phyloP scores from a whole-genome alignment of 257 asterid genomes.

The Anisodus acutangulus region DNA sequence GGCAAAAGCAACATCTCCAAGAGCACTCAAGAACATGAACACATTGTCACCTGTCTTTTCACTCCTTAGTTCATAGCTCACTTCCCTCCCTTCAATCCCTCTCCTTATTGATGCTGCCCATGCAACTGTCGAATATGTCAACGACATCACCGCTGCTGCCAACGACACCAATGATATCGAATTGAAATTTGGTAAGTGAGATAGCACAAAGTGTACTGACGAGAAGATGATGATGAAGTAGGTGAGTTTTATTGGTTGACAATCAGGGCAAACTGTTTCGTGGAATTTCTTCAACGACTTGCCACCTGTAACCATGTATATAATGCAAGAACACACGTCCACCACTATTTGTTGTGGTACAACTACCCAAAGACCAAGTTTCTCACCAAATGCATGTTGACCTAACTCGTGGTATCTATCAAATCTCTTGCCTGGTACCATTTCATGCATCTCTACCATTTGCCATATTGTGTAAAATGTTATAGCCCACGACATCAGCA shows the following conservation, averaged over 20 bases:
- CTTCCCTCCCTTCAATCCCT: constrained; percentile 40
- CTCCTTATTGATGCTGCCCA: constrained; percentile 49
- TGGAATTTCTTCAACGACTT: constrained; percentile 60
- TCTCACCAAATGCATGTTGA: constrained; percentile 68
- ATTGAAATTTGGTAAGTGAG: constrained; percentile 69
- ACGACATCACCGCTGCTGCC: constrained; percentile 74
- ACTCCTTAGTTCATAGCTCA: constrained; percentile 48
- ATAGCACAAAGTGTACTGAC: constrained; percentile 53
- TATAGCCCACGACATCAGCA: constrained; percentile 61
- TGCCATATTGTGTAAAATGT: constrained; percentile 80
- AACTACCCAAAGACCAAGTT: constrained; percentile 69
- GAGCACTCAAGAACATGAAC: constrained; percentile 58
- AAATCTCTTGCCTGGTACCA: constrained; percentile 71
- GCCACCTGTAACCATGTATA: constrained; percentile 87
- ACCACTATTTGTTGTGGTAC: constrained; percentile 75
- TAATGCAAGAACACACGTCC: constrained; percentile 60
- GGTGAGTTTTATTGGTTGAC: constrained; percentile 51
- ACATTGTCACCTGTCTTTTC: constrained; percentile 30
- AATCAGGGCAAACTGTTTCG: constrained; percentile 40
- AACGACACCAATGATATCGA: constrained; percentile 61
- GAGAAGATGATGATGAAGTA: constrained; percentile 58
- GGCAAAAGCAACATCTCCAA: constrained; percentile 75
- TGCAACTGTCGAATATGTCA: constrained; percentile 64
- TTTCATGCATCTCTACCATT: constrained; percentile 89
- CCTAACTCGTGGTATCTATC: constrained; percentile 85